These are phyloP conservation scores for Xylariaceae sp. DNA, from an alignment of 2,329 filamentous ascomycete species.

Conservation along the genomic window DNA sequence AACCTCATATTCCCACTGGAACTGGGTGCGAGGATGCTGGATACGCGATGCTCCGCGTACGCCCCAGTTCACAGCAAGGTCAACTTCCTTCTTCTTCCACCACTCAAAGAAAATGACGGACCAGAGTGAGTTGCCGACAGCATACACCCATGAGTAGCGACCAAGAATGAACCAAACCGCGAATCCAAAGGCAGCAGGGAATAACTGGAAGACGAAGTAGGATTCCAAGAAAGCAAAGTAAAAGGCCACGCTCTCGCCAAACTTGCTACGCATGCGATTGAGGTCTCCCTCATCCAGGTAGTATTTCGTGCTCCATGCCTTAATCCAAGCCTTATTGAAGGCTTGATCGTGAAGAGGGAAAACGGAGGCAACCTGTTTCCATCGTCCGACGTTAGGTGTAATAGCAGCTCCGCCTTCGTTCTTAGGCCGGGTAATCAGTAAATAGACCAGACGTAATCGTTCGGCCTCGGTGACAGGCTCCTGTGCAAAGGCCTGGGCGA, in stretches of 20 bases:
- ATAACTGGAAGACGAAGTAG: slow-evolving; percentile 81
- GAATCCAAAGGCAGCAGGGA: slow-evolving; percentile 73
- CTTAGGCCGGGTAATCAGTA: slow-evolving; percentile 69
- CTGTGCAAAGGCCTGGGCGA: slow-evolving; percentile 59
- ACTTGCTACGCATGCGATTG: slow-evolving; percentile 68
- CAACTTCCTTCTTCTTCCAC: slow-evolving; percentile 90
- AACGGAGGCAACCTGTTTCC: slow-evolving; percentile 66
- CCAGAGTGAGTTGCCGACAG: slow-evolving; percentile 75
- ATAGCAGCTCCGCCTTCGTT: slow-evolving; percentile 76
- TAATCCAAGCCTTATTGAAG: slow-evolving; percentile 72
- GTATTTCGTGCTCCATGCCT: slow-evolving; percentile 67
- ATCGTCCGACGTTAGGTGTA: slow-evolving; percentile 61
- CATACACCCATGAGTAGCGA: slow-evolving; percentile 77
- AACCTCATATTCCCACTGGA: slow-evolving; percentile 70
- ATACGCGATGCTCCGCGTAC: slow-evolving; percentile 79
- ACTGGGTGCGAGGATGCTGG: slow-evolving; percentile 71
- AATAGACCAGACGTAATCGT: slow-evolving; percentile 78
- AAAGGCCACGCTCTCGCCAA: slow-evolving; percentile 81
- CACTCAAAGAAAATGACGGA: slow-evolving; percentile 86
- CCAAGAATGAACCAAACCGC: slow-evolving; percentile 77
- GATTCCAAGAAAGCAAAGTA: slow-evolving; percentile 93
- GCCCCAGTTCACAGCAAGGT: slow-evolving; percentile 82
- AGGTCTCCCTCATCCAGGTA: slow-evolving; percentile 61
- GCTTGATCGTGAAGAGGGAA: slow-evolving; percentile 74
- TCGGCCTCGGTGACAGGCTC: slow-evolving; percentile 85